Conservation (phyloP, 106 monocot genomes). For the Allium cepa region DNA sequence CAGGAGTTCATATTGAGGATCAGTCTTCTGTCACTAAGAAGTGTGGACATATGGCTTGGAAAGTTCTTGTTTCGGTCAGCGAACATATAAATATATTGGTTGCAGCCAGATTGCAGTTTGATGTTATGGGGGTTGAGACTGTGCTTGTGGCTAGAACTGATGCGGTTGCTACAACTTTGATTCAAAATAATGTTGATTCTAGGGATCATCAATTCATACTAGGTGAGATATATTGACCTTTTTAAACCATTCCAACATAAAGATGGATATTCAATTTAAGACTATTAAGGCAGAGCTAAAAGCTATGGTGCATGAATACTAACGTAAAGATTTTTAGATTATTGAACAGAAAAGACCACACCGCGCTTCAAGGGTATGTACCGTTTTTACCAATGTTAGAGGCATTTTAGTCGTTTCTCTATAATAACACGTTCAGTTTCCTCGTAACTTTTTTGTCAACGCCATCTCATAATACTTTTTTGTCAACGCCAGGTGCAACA, state of each 20-base stretch:
- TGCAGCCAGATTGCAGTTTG: conserved; percentile 82
- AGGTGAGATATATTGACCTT: conserved; percentile 2
- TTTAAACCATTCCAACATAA: too few relatives aligned
- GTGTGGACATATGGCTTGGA: conserved; percentile 98
- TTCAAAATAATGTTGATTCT: conserved; percentile 80
- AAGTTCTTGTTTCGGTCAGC: conserved; percentile 58
- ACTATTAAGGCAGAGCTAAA: too few relatives aligned
- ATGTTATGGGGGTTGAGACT: conserved; percentile 88
- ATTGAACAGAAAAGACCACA: too few relatives aligned
- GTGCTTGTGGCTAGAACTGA: conserved; percentile 79
- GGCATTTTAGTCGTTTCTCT: too few relatives aligned
- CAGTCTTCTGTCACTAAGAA: conserved; percentile 92
- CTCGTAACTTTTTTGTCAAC: too few relatives aligned
- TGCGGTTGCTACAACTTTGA: conserved; percentile 71
- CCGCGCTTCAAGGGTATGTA: too few relatives aligned
- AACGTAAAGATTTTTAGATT: too few relatives aligned
- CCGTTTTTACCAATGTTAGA: too few relatives aligned
- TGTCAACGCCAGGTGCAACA: conserved; percentile 24
- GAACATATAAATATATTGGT: conserved; percentile 93
- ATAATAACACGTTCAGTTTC: too few relatives aligned
- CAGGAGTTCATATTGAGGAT: conserved; percentile 90
- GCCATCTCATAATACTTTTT: too few relatives aligned
- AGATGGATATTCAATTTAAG: too few relatives aligned
- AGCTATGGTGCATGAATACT: too few relatives aligned
- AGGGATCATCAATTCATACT: conserved; percentile 96